phyloP scores from a whole-genome alignment of 2,329 filamentous ascomycete genomes.

The Elsinoe batatas region DNA sequence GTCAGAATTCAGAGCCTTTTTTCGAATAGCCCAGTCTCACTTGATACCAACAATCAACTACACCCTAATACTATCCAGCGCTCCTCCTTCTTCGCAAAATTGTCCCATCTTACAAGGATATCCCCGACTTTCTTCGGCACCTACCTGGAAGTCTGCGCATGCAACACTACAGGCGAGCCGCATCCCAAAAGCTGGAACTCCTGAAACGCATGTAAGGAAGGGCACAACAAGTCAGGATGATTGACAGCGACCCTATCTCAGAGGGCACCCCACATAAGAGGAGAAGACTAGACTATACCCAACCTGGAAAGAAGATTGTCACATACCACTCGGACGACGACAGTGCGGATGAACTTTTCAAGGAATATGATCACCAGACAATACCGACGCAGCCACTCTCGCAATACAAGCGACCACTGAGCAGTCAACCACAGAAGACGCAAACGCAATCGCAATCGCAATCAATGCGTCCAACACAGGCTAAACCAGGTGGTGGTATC shows the following conservation, averaged over 20 bases:
- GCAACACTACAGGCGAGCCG: neutral
- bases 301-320: slow-evolving; percentile 24
- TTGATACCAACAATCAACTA: neutral
- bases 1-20: slow-evolving; percentile 8
- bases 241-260: slow-evolving; percentile 27
- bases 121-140: neutral
- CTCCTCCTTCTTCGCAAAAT: neutral
- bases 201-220: no score
- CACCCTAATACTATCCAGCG: neutral
- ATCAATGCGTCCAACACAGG: slow-evolving; percentile 6
- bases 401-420: slow-evolving; percentile 17
- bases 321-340: slow-evolving; percentile 32
- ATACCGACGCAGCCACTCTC: slow-evolving; percentile 25
- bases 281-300: slow-evolving; percentile 20
- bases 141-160: neutral
- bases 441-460: neutral
- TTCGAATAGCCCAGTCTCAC: neutral
- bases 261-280: slow-evolving; percentile 28
- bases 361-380: slow-evolving; percentile 42
- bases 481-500: slow-evolving; percentile 2
- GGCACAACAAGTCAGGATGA: neutral
- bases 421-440: neutral
- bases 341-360: slow-evolving; percentile 39
- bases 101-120: neutral
- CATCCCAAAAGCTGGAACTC: no score